Percentiles rank a stretch among this genome's conserved stretches.
These are phyloP conservation scores for Euclidium syriacum DNA, from an alignment of 345 rosid species.

Conservation along the genomic window DNA sequence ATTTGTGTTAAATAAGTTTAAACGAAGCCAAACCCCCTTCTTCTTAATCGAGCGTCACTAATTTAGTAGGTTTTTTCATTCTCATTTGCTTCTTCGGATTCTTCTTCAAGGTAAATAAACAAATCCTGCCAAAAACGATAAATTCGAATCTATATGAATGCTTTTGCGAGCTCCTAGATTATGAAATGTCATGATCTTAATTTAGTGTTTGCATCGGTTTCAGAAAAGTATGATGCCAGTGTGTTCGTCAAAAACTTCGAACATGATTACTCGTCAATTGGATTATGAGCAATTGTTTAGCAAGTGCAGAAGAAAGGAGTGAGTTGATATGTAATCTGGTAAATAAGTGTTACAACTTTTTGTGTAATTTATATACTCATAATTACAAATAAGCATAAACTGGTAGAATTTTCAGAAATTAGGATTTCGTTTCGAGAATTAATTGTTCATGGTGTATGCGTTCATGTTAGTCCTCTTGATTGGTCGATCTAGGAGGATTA, in stretches of 20 bases:
- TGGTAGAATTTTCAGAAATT: neutral
- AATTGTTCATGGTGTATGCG: neutral
- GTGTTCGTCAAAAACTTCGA: conserved; percentile 77
- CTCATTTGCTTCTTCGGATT: neutral
- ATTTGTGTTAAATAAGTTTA: neutral
- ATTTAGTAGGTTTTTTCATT: conserved; percentile 13
- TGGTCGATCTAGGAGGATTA: neutral
- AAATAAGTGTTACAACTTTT: neutral
- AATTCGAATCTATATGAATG: neutral
- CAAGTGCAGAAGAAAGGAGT: conserved; percentile 74
- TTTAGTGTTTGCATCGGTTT: neutral
- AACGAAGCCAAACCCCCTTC: neutral
- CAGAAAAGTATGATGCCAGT: conserved; percentile 48
- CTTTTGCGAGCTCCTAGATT: neutral
- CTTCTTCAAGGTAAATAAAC: neutral
- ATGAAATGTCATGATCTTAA: neutral
- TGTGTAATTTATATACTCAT: neutral
- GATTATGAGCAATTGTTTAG: conserved; percentile 71
- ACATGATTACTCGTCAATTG: conserved; percentile 74
- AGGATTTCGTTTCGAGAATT: neutral
- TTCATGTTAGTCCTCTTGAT: neutral
- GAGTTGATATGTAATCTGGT: conserved; percentile 95
- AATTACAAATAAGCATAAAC: too few species aligned
- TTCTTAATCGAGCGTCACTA: neutral
- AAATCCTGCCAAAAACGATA: neutral